Evolutionary conservation across 805 yeast genomes (phyloP).

Genomic region (Sugiyamaella qingdaonensis): DNA sequence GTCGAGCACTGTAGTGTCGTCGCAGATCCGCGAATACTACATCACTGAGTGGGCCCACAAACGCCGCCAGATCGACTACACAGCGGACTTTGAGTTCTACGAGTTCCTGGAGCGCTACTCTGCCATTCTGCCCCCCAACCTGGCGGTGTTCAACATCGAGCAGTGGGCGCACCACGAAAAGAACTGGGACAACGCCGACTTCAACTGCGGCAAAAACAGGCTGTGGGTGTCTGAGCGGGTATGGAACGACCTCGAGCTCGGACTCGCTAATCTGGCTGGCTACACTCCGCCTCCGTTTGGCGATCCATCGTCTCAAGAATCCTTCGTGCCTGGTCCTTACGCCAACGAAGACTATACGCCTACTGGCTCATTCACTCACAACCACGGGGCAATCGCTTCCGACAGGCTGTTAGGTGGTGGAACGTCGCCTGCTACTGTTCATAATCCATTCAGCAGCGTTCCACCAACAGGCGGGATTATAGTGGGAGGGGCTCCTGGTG

Average conservation of each 20-base stretch:
- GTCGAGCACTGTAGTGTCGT: slow-evolving; percentile 34
- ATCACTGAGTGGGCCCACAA: slow-evolving; percentile 38
- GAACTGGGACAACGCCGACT: slow-evolving; percentile 32
- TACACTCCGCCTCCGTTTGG: slow-evolving; percentile 1
- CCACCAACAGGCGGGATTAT: not conserved
- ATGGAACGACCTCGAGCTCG: slow-evolving; percentile 36
- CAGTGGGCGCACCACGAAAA: slow-evolving; percentile 35
- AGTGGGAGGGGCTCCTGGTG: not conserved
- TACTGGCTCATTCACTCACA: slow-evolving; percentile 3
- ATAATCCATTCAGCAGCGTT: not conserved
- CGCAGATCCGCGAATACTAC: slow-evolving; percentile 35
- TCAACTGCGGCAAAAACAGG: slow-evolving; percentile 34
- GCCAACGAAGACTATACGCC: slow-evolving; percentile 1
- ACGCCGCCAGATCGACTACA: slow-evolving; percentile 33
- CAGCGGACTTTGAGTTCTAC: slow-evolving; percentile 37
- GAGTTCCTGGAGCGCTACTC: slow-evolving; percentile 36
- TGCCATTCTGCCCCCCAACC: slow-evolving; percentile 29
- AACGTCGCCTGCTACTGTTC: not conserved
- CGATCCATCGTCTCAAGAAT: not conserved
- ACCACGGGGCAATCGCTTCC: not conserved
- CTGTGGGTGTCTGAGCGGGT: slow-evolving; percentile 37
- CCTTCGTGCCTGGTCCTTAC: not conserved
- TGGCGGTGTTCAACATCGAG: slow-evolving; percentile 26
- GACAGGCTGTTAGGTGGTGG: slow-evolving; percentile 1
- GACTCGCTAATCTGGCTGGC: slow-evolving; percentile 10